Conservation (phyloP, 2,329 filamentous ascomycete species). For the Furcasterigmium furcatum region DNA sequence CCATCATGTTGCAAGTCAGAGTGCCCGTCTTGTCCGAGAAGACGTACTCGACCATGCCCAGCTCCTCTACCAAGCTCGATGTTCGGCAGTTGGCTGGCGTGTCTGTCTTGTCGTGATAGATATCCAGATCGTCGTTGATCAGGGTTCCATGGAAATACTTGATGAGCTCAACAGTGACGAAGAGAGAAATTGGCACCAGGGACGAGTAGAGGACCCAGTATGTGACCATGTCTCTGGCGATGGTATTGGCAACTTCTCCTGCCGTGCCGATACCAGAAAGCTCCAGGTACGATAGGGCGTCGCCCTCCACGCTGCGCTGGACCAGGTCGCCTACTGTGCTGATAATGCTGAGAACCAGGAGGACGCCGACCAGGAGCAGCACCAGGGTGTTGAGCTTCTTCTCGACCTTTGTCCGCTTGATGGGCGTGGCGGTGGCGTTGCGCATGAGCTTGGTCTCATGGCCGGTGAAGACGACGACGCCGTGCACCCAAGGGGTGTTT, state of each 20-base stretch:
- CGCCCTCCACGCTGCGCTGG: conserved; percentile 60
- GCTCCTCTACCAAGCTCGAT: conserved; percentile 91
- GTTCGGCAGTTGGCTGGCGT: conserved; percentile 95
- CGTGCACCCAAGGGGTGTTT: conserved; percentile 97
- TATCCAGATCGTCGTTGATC: conserved; percentile 96
- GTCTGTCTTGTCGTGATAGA: conserved; percentile 94
- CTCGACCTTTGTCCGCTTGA: conserved; percentile 96
- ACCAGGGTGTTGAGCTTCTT: conserved; percentile 92
- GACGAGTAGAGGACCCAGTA: conserved; percentile 99
- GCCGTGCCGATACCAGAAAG: conserved; percentile 58
- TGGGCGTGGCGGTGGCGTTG: conserved; percentile 93
- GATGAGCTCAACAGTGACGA: conserved; percentile 95
- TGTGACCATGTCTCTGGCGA: conserved; percentile 92
- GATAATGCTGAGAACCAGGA: conserved; percentile 80
- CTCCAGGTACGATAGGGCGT: conserved; percentile 69
- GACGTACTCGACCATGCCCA: conserved; percentile 97
- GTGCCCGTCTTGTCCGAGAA: conserved; percentile 99
- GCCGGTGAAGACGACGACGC: conserved; percentile 92
- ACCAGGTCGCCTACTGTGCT: conserved; percentile 90
- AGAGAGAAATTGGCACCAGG: conserved; percentile 93
- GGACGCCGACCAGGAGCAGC: conserved; percentile 80
- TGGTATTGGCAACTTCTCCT: conserved; percentile 63
- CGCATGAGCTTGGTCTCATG: conserved; percentile 99
- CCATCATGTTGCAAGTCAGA: conserved; percentile 98
- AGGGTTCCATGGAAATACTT: conserved; percentile 98